These are phyloP conservation scores for Cnidoscolus chayamansa DNA, from an alignment of 441 rosid genomes.

Conservation along the genomic window DNA sequence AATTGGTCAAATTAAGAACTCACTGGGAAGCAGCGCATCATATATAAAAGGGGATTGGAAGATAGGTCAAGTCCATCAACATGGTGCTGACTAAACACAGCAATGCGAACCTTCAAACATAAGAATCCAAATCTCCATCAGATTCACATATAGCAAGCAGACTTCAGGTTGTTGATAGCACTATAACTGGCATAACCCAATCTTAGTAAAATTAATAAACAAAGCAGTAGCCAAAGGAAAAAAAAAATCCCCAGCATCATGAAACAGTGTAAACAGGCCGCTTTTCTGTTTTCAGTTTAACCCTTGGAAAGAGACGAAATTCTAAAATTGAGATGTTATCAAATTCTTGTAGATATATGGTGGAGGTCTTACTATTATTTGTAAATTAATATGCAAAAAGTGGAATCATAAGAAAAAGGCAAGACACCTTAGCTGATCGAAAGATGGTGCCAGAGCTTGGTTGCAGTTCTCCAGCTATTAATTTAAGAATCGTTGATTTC, in stretches of 20 bases:
- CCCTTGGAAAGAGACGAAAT: neutral
- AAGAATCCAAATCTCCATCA: conserved; percentile 24
- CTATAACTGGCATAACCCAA: neutral
- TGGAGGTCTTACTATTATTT: conserved; percentile 1
- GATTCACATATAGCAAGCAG: neutral
- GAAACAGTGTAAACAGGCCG: neutral
- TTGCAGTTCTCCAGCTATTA: conserved; percentile 90
- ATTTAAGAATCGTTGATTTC: conserved; percentile 92
- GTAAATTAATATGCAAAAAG: conserved; percentile 7
- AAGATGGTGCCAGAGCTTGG: conserved; percentile 97
- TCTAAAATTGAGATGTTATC: conserved; percentile 11
- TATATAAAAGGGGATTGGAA: conserved; percentile 90
- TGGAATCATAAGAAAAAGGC: conserved; percentile 1
- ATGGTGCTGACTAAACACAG: conserved; percentile 98
- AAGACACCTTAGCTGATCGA: conserved; percentile 89
- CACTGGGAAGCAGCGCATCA: conserved; percentile 99
- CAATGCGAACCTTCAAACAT: conserved; percentile 76
- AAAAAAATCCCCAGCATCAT: neutral
- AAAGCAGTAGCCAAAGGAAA: neutral
- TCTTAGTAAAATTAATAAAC: neutral
- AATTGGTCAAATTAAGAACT: conserved; percentile 29
- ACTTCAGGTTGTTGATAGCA: neutral
- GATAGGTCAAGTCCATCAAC: conserved; percentile 94
- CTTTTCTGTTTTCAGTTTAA: neutral
- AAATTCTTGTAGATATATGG: conserved; percentile 18